Conservation (phyloP, 371 early-diverging fungal species). For the Capillidium rhysosporum region DNA sequence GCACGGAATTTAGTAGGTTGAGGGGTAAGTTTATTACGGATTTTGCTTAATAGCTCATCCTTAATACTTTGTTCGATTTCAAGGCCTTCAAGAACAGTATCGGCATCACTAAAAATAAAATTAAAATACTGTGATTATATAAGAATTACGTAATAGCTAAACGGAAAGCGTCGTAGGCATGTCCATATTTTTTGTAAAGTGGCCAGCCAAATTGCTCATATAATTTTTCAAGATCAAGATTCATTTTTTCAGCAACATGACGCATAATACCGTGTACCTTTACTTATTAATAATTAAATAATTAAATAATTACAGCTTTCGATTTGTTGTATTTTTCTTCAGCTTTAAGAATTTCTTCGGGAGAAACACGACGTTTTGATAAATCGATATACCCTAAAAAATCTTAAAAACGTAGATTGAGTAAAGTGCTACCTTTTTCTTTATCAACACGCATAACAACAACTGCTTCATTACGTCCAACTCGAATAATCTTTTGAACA, state of each 20-base stretch:
- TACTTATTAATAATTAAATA: not conserved
- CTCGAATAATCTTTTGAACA: conserved; percentile 92
- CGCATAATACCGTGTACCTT: conserved; percentile 52
- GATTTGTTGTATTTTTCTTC: conserved; percentile 94
- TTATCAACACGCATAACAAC: conserved; percentile 96
- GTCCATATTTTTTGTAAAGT: conserved; percentile 94
- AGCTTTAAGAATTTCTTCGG: conserved; percentile 87
- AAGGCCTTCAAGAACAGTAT: conserved; percentile 68
- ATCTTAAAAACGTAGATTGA: not conserved
- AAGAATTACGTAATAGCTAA: conserved; percentile 58
- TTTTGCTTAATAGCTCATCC: conserved; percentile 65
- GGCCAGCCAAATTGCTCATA: conserved; percentile 93
- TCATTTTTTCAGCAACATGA: conserved; percentile 83
- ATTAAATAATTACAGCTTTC: conserved; percentile 46
- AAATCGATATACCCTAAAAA: conserved; percentile 91
- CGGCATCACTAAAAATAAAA: conserved; percentile 47
- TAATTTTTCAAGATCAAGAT: conserved; percentile 59
- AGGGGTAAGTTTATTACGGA: conserved; percentile 81
- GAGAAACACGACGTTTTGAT: conserved; percentile 92
- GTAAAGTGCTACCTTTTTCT: conserved; percentile 63
- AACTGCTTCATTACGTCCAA: conserved; percentile 93
- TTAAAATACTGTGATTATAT: not conserved
- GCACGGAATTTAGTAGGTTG: conserved; percentile 94
- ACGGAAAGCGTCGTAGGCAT: conserved; percentile 95
- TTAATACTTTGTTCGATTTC: conserved; percentile 35